These are phyloP conservation scores for Antrodiella citrinella DNA, from an alignment of 768 basidiomycete species.

Conservation along the genomic window DNA sequence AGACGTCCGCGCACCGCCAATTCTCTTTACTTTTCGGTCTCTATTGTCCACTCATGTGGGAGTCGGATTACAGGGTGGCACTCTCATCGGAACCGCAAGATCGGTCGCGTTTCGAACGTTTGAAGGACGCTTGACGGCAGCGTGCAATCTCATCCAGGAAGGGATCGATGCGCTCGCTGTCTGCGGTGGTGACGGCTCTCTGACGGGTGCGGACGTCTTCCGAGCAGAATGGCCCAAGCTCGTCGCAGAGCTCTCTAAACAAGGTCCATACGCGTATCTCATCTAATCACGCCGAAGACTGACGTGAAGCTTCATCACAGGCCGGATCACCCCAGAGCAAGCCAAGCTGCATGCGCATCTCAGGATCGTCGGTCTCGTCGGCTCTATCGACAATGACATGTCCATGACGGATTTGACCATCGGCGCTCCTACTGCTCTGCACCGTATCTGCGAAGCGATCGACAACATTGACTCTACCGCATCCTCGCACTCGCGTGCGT, in stretches of 20 bases:
- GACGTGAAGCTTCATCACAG: constrained; percentile 25
- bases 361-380: constrained; percentile 96
- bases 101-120: constrained; percentile 75
- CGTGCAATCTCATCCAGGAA: constrained; percentile 87
- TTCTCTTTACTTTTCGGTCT: not conserved
- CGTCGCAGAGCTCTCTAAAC: constrained; percentile 53
- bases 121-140: constrained; percentile 86
- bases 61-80: constrained; percentile 63
- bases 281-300: not conserved
- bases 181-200: constrained; percentile 94
- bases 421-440: constrained; percentile 90
- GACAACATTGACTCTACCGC: constrained; percentile 99
- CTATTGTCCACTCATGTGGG: not conserved
- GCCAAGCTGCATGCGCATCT: constrained; percentile 70
- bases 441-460: constrained; percentile 95
- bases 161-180: constrained; percentile 97
- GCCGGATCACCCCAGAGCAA: constrained; percentile 69
- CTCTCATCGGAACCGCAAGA: constrained; percentile 90
- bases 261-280: constrained; percentile 36
- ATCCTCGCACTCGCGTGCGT: constrained; percentile 90
- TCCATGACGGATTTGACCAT: constrained; percentile 96
- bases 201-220: constrained; percentile 94
- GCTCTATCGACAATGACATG: constrained; percentile 99
- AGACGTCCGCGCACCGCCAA: too few relatives aligned
- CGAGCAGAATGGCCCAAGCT: constrained; percentile 92